Conservation (phyloP, 2,329 filamentous ascomycete species). For the Alternaria panax region DNA sequence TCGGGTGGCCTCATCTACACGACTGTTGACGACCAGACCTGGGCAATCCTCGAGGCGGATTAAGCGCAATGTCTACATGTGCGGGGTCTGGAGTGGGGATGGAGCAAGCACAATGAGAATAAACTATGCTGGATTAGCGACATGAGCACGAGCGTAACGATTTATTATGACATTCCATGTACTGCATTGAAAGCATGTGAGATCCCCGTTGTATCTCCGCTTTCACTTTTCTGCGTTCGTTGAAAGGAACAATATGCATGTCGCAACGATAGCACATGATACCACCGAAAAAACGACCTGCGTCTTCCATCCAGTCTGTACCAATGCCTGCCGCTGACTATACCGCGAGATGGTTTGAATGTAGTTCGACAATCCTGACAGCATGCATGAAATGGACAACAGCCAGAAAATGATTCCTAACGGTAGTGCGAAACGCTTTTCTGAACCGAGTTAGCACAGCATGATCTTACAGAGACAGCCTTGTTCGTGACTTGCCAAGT, state of each 20-base stretch:
- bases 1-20: conserved; percentile 80
- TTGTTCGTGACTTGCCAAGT: conserved; percentile 22
- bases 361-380: conserved; percentile 84
- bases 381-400: conserved; percentile 77
- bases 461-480: not conserved
- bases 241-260: conserved; percentile 53
- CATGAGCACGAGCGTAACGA: conserved; percentile 2
- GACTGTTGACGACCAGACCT: conserved; percentile 92
- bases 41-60: conserved; percentile 76
- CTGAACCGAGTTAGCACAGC: conserved; percentile 53
- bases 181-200: not conserved
- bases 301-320: conserved; percentile 93
- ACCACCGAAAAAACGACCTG: conserved; percentile 69
- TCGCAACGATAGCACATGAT: conserved; percentile 50
- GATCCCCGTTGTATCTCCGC: conserved; percentile 24
- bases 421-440: conserved; percentile 79
- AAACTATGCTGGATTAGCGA: not conserved
- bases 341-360: conserved; percentile 84
- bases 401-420: conserved; percentile 90
- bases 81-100: not conserved
- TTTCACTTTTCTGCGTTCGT: conserved; percentile 45
- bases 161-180: not conserved
- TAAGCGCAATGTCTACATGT: conserved; percentile 13
- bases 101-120: not conserved
- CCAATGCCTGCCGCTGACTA: conserved; percentile 77